Percentiles rank a stretch among this genome's conserved stretches.
These are phyloP conservation scores for Podospora pseudoanserina DNA, from an alignment of 495 filamentous ascomycete genomes.

Conservation along the genomic window DNA sequence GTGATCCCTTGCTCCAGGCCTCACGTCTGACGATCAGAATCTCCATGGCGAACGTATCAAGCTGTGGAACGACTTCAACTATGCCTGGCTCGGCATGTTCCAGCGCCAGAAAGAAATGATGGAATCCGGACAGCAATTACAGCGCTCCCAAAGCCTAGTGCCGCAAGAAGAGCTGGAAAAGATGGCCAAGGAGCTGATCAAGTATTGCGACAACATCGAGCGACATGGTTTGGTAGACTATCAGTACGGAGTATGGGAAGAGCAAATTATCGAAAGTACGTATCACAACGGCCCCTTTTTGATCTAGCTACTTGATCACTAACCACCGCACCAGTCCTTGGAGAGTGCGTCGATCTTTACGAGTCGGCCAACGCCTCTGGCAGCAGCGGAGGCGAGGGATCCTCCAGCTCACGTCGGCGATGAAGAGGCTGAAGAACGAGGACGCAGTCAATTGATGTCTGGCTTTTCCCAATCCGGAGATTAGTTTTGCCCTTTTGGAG, in stretches of 20 bases:
- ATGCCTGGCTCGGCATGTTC: conserved; percentile 84
- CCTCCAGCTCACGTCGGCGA: conserved; percentile 18
- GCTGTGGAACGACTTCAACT: conserved; percentile 93
- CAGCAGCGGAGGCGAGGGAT: conserved; percentile 16
- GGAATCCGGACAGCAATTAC: conserved; percentile 55
- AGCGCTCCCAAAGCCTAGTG: conserved; percentile 63
- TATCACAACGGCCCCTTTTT: conserved; percentile 9
- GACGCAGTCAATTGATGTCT: not conserved
- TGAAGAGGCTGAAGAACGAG: conserved; percentile 5
- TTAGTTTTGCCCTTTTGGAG: not conserved
- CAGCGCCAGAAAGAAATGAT: conserved; percentile 83
- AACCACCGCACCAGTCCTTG: conserved; percentile 49
- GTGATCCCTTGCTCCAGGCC: conserved; percentile 29
- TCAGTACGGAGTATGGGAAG: conserved; percentile 94
- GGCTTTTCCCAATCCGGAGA: not conserved
- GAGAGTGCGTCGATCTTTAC: conserved; percentile 62
- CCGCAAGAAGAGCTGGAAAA: conserved; percentile 64
- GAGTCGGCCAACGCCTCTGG: conserved; percentile 37
- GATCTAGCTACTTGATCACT: conserved; percentile 4
- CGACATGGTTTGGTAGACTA: conserved; percentile 92
- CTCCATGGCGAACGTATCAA: conserved; percentile 67
- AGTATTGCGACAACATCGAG: conserved; percentile 81
- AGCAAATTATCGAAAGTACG: conserved; percentile 82
- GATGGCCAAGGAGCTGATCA: conserved; percentile 77
- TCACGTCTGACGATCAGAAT: conserved; percentile 64